A percentile compares a stretch with the other conserved stretches of the same genome.
Conservation (phyloP, 2,329 filamentous ascomycete genomes). For the Stromatinia cepivora region DNA sequence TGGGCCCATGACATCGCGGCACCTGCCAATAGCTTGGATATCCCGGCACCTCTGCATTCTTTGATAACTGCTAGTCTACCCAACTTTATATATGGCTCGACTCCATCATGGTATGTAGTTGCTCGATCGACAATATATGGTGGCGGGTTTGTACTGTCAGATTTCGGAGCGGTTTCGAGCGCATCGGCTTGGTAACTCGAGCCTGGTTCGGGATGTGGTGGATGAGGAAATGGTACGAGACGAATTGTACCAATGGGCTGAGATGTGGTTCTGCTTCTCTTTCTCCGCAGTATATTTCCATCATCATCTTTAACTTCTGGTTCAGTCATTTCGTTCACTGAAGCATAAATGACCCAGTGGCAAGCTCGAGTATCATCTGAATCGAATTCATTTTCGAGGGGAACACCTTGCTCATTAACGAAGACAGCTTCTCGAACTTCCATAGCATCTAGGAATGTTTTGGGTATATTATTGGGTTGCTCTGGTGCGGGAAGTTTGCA, state of each 20-base stretch:
- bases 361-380: constrained; percentile 74
- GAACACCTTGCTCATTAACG: constrained; percentile 58
- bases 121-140: constrained; percentile 34
- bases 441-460: constrained; percentile 64
- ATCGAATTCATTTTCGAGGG: constrained; percentile 73
- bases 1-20: constrained; percentile 67
- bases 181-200: constrained; percentile 32
- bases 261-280: constrained; percentile 46
- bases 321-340: constrained; percentile 51
- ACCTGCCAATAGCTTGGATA: constrained; percentile 66
- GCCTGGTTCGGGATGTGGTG: constrained; percentile 58
- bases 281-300: constrained; percentile 46
- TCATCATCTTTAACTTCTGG: constrained; percentile 48
- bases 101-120: constrained; percentile 57
- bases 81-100: constrained; percentile 79
- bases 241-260: constrained; percentile 41
- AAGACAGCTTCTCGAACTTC: constrained; percentile 61
- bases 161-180: constrained; percentile 24
- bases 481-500: constrained; percentile 43
- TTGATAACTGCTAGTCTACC: constrained; percentile 72
- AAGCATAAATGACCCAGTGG: constrained; percentile 81
- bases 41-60: constrained; percentile 52
- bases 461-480: constrained; percentile 52
- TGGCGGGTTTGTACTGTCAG: constrained; percentile 21
- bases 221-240: constrained; percentile 61